Base-by-base conservation (phyloP, 352 stramenopile genomes). In the Chrysophaeum taylorii region DNA sequence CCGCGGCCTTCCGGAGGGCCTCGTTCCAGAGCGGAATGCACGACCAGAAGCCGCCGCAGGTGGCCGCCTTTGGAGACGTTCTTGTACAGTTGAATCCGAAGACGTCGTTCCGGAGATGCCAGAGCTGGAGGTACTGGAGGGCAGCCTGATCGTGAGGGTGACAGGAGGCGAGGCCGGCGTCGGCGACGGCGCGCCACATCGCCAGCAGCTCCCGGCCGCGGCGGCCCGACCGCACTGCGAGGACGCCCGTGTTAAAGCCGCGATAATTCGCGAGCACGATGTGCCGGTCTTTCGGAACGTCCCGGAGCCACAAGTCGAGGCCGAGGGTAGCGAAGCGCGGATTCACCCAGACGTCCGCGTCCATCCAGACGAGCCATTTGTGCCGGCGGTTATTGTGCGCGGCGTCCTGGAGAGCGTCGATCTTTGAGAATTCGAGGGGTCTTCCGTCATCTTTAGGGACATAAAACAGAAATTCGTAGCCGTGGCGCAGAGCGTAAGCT, bases 311-410 rank as follows among this genome's bases (percentile, higher is more conserved):
- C 16, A n/a, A 2, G 2, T 66, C 57, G 31, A 66, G 31, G 7
- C 16, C 16, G 33, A 42, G 18, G 27, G 25, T 2, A 7, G 27
- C 9, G 18, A 45, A 45, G 9, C 5, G 4, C 9, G 57, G 57
- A 23, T 66, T 66, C 14, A 66, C 18, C 57, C 57, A 66, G 33
- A n/a, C 35, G 57, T 66, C 57, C 12, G 57, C 57, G 57, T 66
- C 57, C 33, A 66, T 25, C 57, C 57, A 66, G 57, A n/a, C 31
- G 57, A 45, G 4, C 57, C 57, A 66, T 1, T 1, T 23, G 18
- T 31, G 33, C 16, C 7, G 23, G 12, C 16, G 31, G n/a, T 48
- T 14, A 23, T 1, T 12, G 36, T 29, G 57, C 33, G 36, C 36
- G 12, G 57, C 57, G 57, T 66, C 57, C 14, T 35, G 57, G 14